Evolutionary conservation across 345 rosid genomes (phyloP).

Genomic region (Euphorbia peplus): DNA sequence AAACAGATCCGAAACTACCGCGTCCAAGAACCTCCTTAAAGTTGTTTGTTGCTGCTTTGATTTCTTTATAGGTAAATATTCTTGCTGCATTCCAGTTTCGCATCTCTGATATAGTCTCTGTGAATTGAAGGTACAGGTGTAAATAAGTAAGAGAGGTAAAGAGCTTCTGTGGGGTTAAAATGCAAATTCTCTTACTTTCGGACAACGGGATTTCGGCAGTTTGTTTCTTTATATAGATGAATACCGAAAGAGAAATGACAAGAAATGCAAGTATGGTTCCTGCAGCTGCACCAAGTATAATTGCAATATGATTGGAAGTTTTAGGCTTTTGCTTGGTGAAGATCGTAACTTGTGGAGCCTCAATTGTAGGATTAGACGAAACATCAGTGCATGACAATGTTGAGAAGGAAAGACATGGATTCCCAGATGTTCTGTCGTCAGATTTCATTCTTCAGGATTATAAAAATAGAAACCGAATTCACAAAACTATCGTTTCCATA

Average conservation of each 20-base stretch:
- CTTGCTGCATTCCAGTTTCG: slow-evolving; percentile 81
- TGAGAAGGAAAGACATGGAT: slow-evolving; percentile 72
- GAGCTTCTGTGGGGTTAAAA: background rate
- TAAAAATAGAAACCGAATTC: background rate
- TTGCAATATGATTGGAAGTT: slow-evolving; percentile 34
- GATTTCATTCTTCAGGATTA: slow-evolving; percentile 14
- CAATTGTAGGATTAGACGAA: slow-evolving; percentile 58
- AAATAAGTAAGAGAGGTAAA: slow-evolving; percentile 13
- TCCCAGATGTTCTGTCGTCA: slow-evolving; percentile 64
- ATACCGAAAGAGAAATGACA: slow-evolving; percentile 34
- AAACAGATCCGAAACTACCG: slow-evolving; percentile 89
- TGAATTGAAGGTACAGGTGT: slow-evolving; percentile 11
- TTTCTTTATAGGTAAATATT: slow-evolving; percentile 76
- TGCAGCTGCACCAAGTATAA: slow-evolving; percentile 54
- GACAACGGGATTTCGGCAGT: slow-evolving; percentile 35
- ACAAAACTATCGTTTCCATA: slow-evolving; percentile 3
- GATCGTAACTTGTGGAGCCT: slow-evolving; percentile 75
- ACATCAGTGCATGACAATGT: slow-evolving; percentile 56
- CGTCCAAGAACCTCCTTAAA: slow-evolving; percentile 82
- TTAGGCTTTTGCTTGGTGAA: slow-evolving; percentile 42
- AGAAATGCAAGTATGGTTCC: slow-evolving; percentile 56
- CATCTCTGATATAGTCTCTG: slow-evolving; percentile 55
- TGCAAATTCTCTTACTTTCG: slow-evolving; percentile 42
- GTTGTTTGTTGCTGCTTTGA: slow-evolving; percentile 70
- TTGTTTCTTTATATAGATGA: slow-evolving; percentile 42